These are phyloP conservation scores for Sporisorium sorghi DNA, from an alignment of 1,284 basidiomycete genomes.

Conservation along the genomic window DNA sequence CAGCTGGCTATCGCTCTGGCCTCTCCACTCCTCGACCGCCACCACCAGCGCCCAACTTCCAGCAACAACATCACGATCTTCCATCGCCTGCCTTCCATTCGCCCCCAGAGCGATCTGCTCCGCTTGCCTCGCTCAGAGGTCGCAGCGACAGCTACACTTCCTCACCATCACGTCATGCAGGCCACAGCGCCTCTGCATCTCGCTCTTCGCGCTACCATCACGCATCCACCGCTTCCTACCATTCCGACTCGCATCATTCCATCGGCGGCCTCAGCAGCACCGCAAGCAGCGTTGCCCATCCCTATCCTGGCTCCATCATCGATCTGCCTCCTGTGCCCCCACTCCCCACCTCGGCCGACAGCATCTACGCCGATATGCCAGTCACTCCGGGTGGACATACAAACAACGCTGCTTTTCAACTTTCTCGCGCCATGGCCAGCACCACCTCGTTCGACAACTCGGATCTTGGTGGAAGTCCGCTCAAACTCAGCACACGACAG, in stretches of 20 bases:
- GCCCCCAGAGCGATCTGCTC: slow-evolving; percentile 21
- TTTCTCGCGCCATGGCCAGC: slow-evolving; percentile 46
- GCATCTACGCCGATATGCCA: slow-evolving; percentile 37
- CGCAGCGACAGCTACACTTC: slow-evolving; percentile 37
- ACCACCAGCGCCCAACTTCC: slow-evolving; percentile 13
- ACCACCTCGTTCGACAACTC: slow-evolving; percentile 40
- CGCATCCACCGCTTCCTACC: slow-evolving; percentile 33
- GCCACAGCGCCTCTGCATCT: slow-evolving; percentile 26
- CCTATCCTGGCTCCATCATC: slow-evolving; percentile 17
- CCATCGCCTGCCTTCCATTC: slow-evolving; percentile 40
- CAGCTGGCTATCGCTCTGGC: slow-evolving; percentile 44
- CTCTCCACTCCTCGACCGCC: slow-evolving; percentile 43
- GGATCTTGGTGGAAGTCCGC: slow-evolving; percentile 30
- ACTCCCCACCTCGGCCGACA: slow-evolving; percentile 39
- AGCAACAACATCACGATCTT: slow-evolving; percentile 18
- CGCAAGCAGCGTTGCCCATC: slow-evolving; percentile 29
- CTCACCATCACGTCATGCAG: slow-evolving; percentile 33
- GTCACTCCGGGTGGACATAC: slow-evolving; percentile 44
- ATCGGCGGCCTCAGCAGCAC: slow-evolving; percentile 41
- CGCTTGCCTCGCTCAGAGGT: slow-evolving; percentile 15
- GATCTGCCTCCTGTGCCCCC: slow-evolving; percentile 51
- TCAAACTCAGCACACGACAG: slow-evolving; percentile 19
- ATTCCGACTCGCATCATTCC: slow-evolving; percentile 46
- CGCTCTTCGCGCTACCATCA: slow-evolving; percentile 45
- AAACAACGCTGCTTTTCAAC: slow-evolving; percentile 40